Percentiles rank a stretch among this genome's conserved stretches.
phyloP scores from a whole-genome alignment of 352 stramenopile genomes.

The Phytophthora niederhauseri region DNA sequence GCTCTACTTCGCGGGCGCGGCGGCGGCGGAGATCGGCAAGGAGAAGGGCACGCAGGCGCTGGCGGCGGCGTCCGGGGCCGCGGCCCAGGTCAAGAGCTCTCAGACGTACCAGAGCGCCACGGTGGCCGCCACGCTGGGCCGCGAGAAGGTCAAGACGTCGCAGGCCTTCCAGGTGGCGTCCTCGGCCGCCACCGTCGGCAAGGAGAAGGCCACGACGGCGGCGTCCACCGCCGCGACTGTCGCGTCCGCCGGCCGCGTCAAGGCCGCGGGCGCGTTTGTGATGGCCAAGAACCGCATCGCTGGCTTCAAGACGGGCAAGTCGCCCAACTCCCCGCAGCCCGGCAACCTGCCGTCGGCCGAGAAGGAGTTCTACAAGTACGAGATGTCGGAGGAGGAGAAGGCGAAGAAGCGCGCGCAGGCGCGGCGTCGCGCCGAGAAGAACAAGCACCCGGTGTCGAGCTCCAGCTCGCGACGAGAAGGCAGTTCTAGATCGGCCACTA shows the following conservation, averaged over 20 bases:
- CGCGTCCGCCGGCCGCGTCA: slow-evolving; percentile 55
- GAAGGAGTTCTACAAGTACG: slow-evolving; percentile 84
- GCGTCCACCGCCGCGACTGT: slow-evolving; percentile 50
- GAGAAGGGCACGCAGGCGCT: slow-evolving; percentile 64
- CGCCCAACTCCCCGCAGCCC: slow-evolving; percentile 32
- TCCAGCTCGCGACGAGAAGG: slow-evolving; percentile 25
- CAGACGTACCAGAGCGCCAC: slow-evolving; percentile 63
- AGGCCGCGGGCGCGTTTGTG: slow-evolving; percentile 56
- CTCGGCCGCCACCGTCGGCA: slow-evolving; percentile 56
- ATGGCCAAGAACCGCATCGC: slow-evolving; percentile 66
- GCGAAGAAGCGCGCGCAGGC: slow-evolving; percentile 71
- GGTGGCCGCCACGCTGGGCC: slow-evolving; percentile 49
- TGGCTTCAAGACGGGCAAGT: slow-evolving; percentile 32
- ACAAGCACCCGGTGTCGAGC: slow-evolving; percentile 37
- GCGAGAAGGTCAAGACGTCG: slow-evolving; percentile 66
- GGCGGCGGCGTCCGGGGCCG: slow-evolving; percentile 53
- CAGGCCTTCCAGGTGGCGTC: slow-evolving; percentile 63
- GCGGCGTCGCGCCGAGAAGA: slow-evolving; percentile 66
- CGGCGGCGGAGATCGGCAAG: slow-evolving; percentile 54
- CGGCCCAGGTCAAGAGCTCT: slow-evolving; percentile 68
- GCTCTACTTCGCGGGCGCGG: slow-evolving; percentile 64
- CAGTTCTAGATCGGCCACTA: slow-evolving; percentile 29
- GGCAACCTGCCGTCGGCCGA: slow-evolving; percentile 49
- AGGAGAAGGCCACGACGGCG: slow-evolving; percentile 56
- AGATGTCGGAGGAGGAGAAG: slow-evolving; percentile 84